phyloP scores from a whole-genome alignment of 2,329 filamentous ascomycete species.

The Alternaria incomplexa region DNA sequence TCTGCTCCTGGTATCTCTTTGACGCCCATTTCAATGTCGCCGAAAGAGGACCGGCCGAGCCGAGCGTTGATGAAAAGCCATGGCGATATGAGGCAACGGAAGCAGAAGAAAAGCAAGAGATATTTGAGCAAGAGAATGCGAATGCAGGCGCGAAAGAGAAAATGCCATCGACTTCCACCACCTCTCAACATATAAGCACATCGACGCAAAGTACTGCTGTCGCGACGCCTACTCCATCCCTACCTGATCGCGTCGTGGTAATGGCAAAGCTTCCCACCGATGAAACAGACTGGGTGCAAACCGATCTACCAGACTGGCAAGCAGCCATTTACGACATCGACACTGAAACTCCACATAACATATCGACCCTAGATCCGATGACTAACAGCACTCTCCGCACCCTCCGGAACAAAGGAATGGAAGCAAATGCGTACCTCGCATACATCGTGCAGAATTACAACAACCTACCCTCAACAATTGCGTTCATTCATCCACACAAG shows the following conservation, averaged over 20 bases:
- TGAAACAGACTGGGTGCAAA: constrained; percentile 28
- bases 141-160: constrained; percentile 8
- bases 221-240: constrained; percentile 9
- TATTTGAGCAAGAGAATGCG: constrained; percentile 4
- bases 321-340: constrained; percentile 48
- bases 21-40: constrained; percentile 12
- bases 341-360: constrained; percentile 17
- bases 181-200: constrained; percentile 8
- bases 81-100: constrained; percentile 18
- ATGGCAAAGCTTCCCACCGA: constrained; percentile 25
- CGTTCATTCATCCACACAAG: constrained; percentile 26
- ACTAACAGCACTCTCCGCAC: constrained; percentile 22
- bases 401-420: constrained; percentile 29
- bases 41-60: not conserved
- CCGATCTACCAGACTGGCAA: constrained; percentile 47
- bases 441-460: constrained; percentile 36
- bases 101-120: constrained; percentile 15
- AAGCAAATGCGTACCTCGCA: constrained; percentile 32
- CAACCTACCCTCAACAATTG: constrained; percentile 24
- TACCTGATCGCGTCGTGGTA: constrained; percentile 24
- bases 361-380: constrained; percentile 22
- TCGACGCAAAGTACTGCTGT: constrained; percentile 8
- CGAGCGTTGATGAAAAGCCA: constrained; percentile 8
- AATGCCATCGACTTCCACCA: constrained; percentile 1
- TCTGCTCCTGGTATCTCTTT: constrained; percentile 22